A percentile compares a stretch with the other conserved stretches of the same genome.
Evolutionary conservation across 305 asterid genomes (phyloP).

Genomic region (Fraxinus velutina): DNA sequence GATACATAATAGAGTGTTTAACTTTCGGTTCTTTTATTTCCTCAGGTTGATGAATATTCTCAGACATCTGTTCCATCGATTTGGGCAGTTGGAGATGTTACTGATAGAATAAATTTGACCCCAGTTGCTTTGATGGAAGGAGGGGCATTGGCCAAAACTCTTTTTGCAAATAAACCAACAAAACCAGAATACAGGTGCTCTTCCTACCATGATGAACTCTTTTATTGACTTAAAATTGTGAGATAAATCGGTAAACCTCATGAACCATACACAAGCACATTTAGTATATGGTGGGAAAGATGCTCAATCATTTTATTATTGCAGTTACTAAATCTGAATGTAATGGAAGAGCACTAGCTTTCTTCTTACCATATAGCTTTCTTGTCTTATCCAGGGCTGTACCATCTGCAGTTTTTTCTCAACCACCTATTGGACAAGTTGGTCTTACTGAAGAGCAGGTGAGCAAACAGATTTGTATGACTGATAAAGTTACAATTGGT

Average conservation of each 20-base stretch:
- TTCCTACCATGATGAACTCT: slow-evolving; percentile 7
- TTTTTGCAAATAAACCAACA: slow-evolving; percentile 74
- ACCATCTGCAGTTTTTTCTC: slow-evolving; percentile 92
- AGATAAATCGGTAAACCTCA: neutral
- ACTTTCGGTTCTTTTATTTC: slow-evolving; percentile 20
- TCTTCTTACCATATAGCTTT: slow-evolving; percentile 12
- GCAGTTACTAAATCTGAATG: neutral
- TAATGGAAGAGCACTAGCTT: neutral
- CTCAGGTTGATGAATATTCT: slow-evolving; percentile 86
- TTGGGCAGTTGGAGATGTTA: slow-evolving; percentile 99
- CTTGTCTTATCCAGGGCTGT: slow-evolving; percentile 56
- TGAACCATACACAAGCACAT: neutral
- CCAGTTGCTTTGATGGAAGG: slow-evolving; percentile 99
- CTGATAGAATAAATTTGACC: slow-evolving; percentile 91
- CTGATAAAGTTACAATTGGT: slow-evolving; percentile 13
- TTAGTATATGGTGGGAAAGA: neutral
- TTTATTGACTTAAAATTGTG: slow-evolving; percentile 17
- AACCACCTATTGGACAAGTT: slow-evolving; percentile 93
- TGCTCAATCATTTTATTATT: slow-evolving; percentile 3
- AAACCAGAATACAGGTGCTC: slow-evolving; percentile 76
- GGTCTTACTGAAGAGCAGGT: slow-evolving; percentile 97
- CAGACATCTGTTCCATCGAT: slow-evolving; percentile 87
- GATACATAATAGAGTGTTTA: slow-evolving; percentile 6
- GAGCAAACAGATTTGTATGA: slow-evolving; percentile 16
- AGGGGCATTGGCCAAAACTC: slow-evolving; percentile 86